A percentile compares a stretch with the other conserved stretches of the same genome.
phyloP scores from a whole-genome alignment of 768 basidiomycete genomes.

The Tephrocybe sp. region DNA sequence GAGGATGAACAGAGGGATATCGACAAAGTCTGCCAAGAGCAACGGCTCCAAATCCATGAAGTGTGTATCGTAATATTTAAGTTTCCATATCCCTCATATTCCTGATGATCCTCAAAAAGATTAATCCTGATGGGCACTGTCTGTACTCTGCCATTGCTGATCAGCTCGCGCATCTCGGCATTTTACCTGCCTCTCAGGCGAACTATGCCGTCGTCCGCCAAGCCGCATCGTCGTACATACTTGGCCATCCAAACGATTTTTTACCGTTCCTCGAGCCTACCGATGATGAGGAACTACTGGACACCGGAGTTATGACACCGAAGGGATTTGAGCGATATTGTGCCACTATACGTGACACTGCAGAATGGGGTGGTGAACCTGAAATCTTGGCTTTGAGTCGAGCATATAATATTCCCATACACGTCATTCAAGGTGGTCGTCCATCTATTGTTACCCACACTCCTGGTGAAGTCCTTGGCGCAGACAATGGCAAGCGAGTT shows the following conservation, averaged over 20 bases:
- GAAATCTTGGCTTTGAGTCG: constrained; percentile 90
- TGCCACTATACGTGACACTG: constrained; percentile 70
- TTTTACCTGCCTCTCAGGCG: constrained; percentile 57
- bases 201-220: constrained; percentile 59
- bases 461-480: constrained; percentile 38
- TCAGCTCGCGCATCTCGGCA: constrained; percentile 74
- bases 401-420: constrained; percentile 80
- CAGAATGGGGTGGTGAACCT: constrained; percentile 97
- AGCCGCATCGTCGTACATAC: constrained; percentile 80
- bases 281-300: constrained; percentile 65
- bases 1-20: constrained; percentile 69
- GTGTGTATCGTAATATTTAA: constrained; percentile 29
- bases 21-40: constrained; percentile 56
- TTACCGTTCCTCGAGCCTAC: constrained; percentile 85
- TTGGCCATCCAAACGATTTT: constrained; percentile 83
- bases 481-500: constrained; percentile 32
- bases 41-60: constrained; percentile 65
- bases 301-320: constrained; percentile 69
- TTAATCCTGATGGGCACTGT: constrained; percentile 95
- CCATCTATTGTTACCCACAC: constrained; percentile 85
- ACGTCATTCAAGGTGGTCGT: constrained; percentile 81
- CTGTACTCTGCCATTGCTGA: constrained; percentile 93
- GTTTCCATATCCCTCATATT: not conserved
- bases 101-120: constrained; percentile 40
- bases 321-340: constrained; percentile 75